phyloP scores from a whole-genome alignment of 139 green algal species.

The Diplosphaera chodatii region DNA sequence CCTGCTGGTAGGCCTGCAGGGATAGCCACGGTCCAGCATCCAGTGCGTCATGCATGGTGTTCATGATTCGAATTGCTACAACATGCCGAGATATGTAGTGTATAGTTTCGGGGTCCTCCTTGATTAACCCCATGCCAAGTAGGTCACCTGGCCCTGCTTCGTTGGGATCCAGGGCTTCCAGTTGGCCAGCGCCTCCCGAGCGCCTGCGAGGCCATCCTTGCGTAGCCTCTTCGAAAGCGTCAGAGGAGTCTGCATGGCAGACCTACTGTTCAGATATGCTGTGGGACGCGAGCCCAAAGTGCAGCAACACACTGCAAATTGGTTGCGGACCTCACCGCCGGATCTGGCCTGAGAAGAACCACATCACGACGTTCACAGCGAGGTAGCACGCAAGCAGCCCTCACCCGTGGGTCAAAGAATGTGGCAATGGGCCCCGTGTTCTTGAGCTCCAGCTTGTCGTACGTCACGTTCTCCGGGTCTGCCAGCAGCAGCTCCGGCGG shows the following conservation, averaged over 20 bases:
- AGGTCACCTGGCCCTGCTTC: conserved; percentile 34
- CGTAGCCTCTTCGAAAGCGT: conserved; percentile 43
- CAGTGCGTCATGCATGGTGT: no score
- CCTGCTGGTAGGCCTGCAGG: conserved; percentile 46
- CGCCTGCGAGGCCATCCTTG: conserved; percentile 45
- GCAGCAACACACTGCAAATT: no score
- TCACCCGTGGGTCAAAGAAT: conserved; percentile 42
- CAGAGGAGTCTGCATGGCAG: conserved; percentile 46
- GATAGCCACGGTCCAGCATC: no score
- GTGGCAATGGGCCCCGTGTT: conserved; percentile 41
- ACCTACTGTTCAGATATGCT: neutral
- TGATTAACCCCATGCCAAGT: no score
- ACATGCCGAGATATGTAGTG: no score
- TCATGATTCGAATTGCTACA: no score
- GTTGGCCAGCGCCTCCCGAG: conserved; percentile 33
- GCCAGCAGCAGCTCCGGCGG: conserved; percentile 63
- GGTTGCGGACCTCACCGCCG: no score
- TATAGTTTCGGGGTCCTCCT: no score
- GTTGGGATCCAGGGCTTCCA: conserved; percentile 74
- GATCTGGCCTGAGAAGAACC: no score
- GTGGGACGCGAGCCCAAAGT: no score
- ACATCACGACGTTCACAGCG: no score
- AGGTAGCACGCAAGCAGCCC: no score
- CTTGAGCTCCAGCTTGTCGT: conserved; percentile 63
- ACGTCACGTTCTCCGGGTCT: conserved; percentile 67